A percentile compares a stretch with the other conserved stretches of the same genome.
Evolutionary conservation across 352 stramenopile species (phyloP).

Genomic region (Pythium brachiatum): DNA sequence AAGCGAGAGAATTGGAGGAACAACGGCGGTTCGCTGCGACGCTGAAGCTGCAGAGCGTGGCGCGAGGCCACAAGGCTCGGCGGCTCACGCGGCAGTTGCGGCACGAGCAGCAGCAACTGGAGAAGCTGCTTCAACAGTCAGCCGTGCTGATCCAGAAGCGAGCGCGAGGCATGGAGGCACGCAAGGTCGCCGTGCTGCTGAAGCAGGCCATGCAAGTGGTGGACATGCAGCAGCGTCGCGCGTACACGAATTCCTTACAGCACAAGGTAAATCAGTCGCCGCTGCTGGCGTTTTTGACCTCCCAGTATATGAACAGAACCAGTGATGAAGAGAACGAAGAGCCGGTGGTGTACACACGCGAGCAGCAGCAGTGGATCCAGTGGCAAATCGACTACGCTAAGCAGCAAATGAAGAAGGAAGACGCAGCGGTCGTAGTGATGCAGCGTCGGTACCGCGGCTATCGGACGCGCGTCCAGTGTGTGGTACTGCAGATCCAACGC

Average conservation of each 20-base stretch:
- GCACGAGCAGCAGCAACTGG: constrained; percentile 25
- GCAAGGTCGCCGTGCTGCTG: constrained; percentile 35
- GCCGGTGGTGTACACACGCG: constrained; percentile 29
- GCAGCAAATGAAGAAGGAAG: constrained; percentile 38
- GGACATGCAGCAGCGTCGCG: constrained; percentile 45
- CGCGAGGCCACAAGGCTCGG: constrained; percentile 27
- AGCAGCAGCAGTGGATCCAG: constrained; percentile 42
- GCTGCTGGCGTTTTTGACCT: constrained; percentile 47
- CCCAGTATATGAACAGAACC: constrained; percentile 29
- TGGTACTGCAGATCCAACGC: constrained; percentile 36
- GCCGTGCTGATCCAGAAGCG: constrained; percentile 60
- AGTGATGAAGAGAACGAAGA: neutral
- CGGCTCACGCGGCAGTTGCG: constrained; percentile 28
- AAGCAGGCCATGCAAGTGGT: constrained; percentile 38
- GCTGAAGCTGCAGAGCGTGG: constrained; percentile 39
- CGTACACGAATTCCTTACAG: constrained; percentile 30
- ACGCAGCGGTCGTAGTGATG: constrained; percentile 42
- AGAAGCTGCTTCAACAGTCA: constrained; percentile 32
- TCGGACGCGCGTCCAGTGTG: constrained; percentile 35
- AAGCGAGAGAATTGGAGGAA: constrained; percentile 12
- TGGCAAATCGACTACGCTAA: constrained; percentile 32
- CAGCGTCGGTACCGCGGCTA: constrained; percentile 60
- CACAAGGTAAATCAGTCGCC: constrained; percentile 30
- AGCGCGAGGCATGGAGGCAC: constrained; percentile 42
- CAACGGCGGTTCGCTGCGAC: constrained; percentile 16